Evolutionary conservation across 2,329 filamentous ascomycete genomes (phyloP), one percentile per base, ranked within the genome.

Genomic region (Botrytis medusae): DNA sequence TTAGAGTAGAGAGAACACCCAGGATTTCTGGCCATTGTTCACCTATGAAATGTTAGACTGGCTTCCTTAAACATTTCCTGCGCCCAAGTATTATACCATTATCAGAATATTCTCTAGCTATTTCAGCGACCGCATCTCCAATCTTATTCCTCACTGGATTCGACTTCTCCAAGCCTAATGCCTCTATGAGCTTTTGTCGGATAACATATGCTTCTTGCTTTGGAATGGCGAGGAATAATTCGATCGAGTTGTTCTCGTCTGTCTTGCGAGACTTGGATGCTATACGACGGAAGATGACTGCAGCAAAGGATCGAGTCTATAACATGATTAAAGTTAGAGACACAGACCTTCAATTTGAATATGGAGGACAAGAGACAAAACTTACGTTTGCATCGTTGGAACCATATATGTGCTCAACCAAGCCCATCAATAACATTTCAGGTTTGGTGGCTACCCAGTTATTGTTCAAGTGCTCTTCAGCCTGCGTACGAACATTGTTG

Each of bases 81-180:
- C 54, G 40, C 59, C 59, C 12, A 65, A 61, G 46, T 54, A 73
- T 85, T 91, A 82, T 87, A 97, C 94, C 91, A 80, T 92, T 94
- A 79, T 98, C 96, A 62, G 93, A 92, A 83, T 98, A 98, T 84
- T 99, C 94, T 80, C 96, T 90, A 62, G 95, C 96, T 74, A 99
- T 87, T 84, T 99, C 96, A 37, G 96, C 96, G 75, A 98, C 93
- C n/a, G 95, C 94, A 84, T 99, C 96, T 79, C 95, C 96, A 81
- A 98, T 93, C 84, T 99, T 99, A 85, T 97, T 96, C 79, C 96
- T 89, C 64, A 97, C 93, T 57, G 89, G 86, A 75, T 90, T 88
- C 75, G 92, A 89, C 34, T 88, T 85, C 84, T 98, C 96, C 75
- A 86, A 86, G 73, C 89, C 89, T 71, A 98, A 86, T 70, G 90